Evolutionary conservation across 495 filamentous ascomycete genomes (phyloP), one percentile per base, ranked within the genome.

Genomic region (Trichocladium antarcticum): DNA sequence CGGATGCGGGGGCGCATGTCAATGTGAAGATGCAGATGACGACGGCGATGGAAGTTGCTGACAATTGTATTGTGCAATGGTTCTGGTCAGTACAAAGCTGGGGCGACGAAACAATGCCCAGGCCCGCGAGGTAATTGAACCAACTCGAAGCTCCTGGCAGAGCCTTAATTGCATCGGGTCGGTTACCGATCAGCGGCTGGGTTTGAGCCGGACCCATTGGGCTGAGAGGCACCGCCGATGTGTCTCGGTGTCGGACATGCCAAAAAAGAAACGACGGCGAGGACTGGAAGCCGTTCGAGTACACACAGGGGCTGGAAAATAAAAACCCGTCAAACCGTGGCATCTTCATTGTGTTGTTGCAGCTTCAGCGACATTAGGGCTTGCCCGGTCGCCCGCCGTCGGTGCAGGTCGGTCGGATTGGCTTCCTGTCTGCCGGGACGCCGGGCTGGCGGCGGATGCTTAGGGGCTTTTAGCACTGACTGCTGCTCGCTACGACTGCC

Each of bases 241-340:
- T 53, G 50, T 57, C 50, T 57, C 54, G 47, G 50, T 40, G 55
- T 44, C 45, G 49, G 44, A 42, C 37, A 15, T 31, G 12, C 14
- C 14, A 20, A 17, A 28, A 42, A 15, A 28, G 11, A 31, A 28
- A 42, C 16, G 22, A 31, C 16, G 3, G 24, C 14, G 11, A 31
- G n/a, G 14, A 42, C 2, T 14, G 19, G 32, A 29, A 5, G 17
- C 11, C 4, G 16, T 0, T 22, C 40, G n/a, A 49, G n/a, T 3
- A 19, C 37, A 38, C 5, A n/a, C 12, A 4, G 31, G 11, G 31
- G 5, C 12, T 10, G 12, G n/a, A n/a, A 32, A 10, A 10, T 32
- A 32, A 32, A 32, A 32, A 29, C 5, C n/a, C n/a, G n/a, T n/a
- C n/a, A n/a, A n/a, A n/a, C n/a, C n/a, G n/a, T n/a, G n/a, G n/a